Conservation (phyloP, 371 early-diverging fungal species). For the Syncephalastrum contaminatum region DNA sequence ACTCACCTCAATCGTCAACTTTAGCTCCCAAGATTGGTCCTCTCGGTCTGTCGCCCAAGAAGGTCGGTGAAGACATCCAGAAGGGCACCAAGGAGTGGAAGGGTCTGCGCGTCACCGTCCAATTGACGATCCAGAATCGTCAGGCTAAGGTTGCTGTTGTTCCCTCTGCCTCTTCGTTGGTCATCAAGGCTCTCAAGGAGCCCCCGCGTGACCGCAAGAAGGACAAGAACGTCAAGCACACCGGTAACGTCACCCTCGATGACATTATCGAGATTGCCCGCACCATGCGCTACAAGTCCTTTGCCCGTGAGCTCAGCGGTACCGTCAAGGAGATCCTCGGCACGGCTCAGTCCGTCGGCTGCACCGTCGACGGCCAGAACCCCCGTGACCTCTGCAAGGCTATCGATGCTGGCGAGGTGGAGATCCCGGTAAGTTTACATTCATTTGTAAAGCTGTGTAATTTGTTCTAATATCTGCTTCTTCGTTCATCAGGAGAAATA, state of each 20-base stretch:
- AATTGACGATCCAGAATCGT: conserved; percentile 99
- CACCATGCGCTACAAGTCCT: conserved; percentile 93
- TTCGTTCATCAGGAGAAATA: too few relatives aligned
- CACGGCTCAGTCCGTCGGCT: conserved; percentile 98
- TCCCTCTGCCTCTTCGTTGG: conserved; percentile 96
- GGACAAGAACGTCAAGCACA: conserved; percentile 99
- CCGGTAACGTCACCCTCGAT: conserved; percentile 88
- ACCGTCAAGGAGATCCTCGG: conserved; percentile 99
- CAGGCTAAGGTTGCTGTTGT: conserved; percentile 98
- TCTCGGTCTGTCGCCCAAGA: conserved; percentile 99
- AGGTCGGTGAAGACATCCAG: conserved; percentile 99
- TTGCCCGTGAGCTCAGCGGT: conserved; percentile 85
- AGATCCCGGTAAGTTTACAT: conserved; percentile 69
- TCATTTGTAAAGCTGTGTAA: too few relatives aligned
- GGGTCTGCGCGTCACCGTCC: conserved; percentile 98
- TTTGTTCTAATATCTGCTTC: too few relatives aligned
- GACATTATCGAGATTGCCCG: conserved; percentile 98
- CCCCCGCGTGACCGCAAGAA: conserved; percentile 99
- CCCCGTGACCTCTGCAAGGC: conserved; percentile 48
- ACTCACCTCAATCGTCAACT: neutral
- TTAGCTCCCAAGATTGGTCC: conserved; percentile 97
- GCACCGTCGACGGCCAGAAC: conserved; percentile 70
- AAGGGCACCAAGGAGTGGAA: conserved; percentile 99
- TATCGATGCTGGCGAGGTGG: conserved; percentile 79
- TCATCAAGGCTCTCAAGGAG: conserved; percentile 99